phyloP scores from a whole-genome alignment of 148 eudicot genomes.

The Vaccinium myrtillus region DNA sequence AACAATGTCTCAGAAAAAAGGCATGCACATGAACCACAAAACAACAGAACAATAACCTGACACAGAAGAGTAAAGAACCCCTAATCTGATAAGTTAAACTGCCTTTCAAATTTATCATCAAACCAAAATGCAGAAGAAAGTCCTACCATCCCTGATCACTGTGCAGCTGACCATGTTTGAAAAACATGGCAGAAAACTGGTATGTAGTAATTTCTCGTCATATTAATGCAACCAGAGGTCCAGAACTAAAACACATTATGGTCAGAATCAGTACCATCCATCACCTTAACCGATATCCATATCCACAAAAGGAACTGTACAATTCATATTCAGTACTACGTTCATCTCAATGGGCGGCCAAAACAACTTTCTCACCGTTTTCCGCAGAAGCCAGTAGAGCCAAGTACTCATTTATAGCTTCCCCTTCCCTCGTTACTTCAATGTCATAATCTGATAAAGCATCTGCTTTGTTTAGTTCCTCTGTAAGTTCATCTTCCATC shows the following conservation, averaged over 20 bases:
- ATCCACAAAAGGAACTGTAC: not conserved
- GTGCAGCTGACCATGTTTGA: not conserved
- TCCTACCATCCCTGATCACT: not conserved
- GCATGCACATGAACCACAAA: not conserved
- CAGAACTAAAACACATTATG: not conserved
- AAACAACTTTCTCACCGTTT: constrained; percentile 16
- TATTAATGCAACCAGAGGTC: not conserved
- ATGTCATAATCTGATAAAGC: constrained; percentile 82
- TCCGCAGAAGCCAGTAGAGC: constrained; percentile 49
- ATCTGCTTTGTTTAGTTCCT: constrained; percentile 52
- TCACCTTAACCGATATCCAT: not conserved
- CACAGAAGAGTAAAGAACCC: not conserved
- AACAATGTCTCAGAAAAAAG: not conserved
- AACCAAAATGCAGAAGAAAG: not conserved
- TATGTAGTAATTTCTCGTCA: not conserved
- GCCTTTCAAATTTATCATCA: not conserved
- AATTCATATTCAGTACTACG: not conserved
- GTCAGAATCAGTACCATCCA: not conserved
- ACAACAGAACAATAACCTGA: not conserved
- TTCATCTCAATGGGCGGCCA: constrained; percentile 15
- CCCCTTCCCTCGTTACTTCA: constrained; percentile 88
- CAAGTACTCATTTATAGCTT: constrained; percentile 79
- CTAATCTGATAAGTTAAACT: not conserved
- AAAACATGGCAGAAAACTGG: not conserved
- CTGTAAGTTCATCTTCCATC: constrained; percentile 72